Evolutionary conservation across 306 rosid species (phyloP), one percentile per base, ranked within the genome.

Genomic region (Purshia tridentata): DNA sequence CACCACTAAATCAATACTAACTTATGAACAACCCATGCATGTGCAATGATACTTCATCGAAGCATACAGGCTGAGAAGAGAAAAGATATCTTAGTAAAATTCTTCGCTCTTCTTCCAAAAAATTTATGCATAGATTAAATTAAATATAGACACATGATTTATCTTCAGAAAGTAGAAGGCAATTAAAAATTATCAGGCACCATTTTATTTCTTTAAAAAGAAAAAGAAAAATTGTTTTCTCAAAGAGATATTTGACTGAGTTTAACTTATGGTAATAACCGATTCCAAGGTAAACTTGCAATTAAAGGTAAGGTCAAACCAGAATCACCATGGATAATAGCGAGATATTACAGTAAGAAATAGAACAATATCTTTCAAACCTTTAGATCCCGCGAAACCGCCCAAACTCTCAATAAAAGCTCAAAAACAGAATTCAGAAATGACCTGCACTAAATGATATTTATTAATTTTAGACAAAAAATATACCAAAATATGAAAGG

Each of bases 341-440:
- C 16, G n/a, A 16, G 45, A 74, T 65, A 51, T 44, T 53, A 65
- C 50, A 35, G 23, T 44, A 54, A 55, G 50, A 68, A 74, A 67
- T 57, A 49, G 53, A 65, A 16, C 54, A 48, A 12, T 9, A 60
- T 57, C 40, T 71, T 70, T 50, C 82, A 70, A 74, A 93, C 98
- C 98, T 89, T 93, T 76, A 87, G 75, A 80, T 93, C 98, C 74
- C 98, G 86, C 3, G 98, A 91, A 82, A 86, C 86, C 74, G 91
- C 97, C 98, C 98, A 93, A 56, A 91, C 98, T 86, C 84, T 88
- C 81, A 93, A 80, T 80, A 93, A 85, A 81, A 91, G 97, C 81
- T 91, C 98, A 76, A 93, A 93, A 71, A 89, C 96, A 70, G 97
- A 93, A 89, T 93, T 91, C 70, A 93, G 87, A 85, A 87, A 93